Evolutionary conservation across 202 grass and related monocot genomes (phyloP).

Genomic region (Digitaria exilis): DNA sequence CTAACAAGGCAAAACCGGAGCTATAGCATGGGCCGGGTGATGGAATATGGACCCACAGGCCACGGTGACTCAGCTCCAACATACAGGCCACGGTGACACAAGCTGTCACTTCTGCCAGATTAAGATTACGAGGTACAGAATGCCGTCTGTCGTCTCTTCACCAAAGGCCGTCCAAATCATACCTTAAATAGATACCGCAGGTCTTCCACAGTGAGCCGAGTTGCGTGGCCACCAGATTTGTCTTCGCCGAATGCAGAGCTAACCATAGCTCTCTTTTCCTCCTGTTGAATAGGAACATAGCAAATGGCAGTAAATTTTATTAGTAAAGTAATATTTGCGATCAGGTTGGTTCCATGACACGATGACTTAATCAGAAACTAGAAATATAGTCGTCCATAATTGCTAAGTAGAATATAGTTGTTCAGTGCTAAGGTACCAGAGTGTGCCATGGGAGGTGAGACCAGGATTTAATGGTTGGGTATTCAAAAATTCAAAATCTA

Average conservation of each 20-base stretch:
- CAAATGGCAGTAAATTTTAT: background rate
- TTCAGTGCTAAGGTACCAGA: background rate
- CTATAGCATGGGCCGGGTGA: background rate
- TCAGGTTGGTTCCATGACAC: background rate
- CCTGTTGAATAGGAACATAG: slow-evolving; percentile 44
- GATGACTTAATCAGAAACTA: slow-evolving; percentile 3
- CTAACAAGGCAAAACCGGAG: slow-evolving; percentile 45
- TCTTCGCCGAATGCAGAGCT: slow-evolving; percentile 89
- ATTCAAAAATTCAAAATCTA: too few species aligned
- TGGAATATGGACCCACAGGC: background rate
- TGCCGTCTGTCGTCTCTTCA: background rate
- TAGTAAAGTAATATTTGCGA: background rate
- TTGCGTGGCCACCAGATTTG: slow-evolving; percentile 55
- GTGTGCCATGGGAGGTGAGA: background rate
- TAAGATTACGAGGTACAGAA: slow-evolving; percentile 28
- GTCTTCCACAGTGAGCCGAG: slow-evolving; percentile 80
- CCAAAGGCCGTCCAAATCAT: slow-evolving; percentile 27
- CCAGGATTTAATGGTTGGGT: too few species aligned
- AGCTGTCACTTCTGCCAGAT: background rate
- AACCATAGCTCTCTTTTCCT: slow-evolving; percentile 92
- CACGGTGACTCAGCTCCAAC: background rate
- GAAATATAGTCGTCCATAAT: background rate
- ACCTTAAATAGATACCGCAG: slow-evolving; percentile 74
- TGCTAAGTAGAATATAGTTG: background rate
- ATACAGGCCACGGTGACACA: background rate